These are phyloP conservation scores for Fagopyrum homotropicum DNA, from an alignment of 148 eudicot genomes.

Conservation along the genomic window DNA sequence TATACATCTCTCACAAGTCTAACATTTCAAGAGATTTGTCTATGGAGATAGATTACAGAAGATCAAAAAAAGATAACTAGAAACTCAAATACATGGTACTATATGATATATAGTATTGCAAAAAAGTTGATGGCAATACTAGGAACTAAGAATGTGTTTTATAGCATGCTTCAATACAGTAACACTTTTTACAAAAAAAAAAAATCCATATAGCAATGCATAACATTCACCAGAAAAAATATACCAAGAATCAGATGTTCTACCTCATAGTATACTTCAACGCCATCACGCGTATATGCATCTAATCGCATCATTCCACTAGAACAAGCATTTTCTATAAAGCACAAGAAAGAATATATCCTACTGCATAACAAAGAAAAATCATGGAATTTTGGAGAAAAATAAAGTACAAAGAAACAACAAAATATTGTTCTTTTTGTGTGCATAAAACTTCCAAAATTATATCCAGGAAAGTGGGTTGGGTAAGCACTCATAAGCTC, in stretches of 20 bases:
- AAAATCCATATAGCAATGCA: too few relatives aligned
- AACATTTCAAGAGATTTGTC: neutral
- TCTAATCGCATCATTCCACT: constrained; percentile 5
- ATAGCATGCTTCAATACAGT: neutral
- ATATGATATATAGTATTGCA: neutral
- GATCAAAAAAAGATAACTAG: neutral
- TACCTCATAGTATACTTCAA: constrained; percentile 93
- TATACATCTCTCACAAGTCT: too few relatives aligned
- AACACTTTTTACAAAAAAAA: neutral
- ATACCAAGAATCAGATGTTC: constrained; percentile 4
- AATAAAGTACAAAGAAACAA: neutral
- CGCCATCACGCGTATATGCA: constrained; percentile 69
- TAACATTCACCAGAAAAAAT: too few relatives aligned
- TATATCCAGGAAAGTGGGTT: neutral
- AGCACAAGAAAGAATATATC: constrained; percentile 4
- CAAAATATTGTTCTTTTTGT: neutral
- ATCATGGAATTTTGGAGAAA: neutral
- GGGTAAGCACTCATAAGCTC: constrained; percentile 5
- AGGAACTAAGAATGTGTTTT: neutral
- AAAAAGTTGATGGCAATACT: neutral
- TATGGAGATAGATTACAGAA: neutral
- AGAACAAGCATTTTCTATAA: neutral
- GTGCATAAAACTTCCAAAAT: constrained; percentile 4
- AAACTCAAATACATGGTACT: neutral
- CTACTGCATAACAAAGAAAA: neutral